Percentiles rank a stretch among this genome's conserved stretches.
Conservation (phyloP, 208 protist species). For the Vickermania ingenoplastis region DNA sequence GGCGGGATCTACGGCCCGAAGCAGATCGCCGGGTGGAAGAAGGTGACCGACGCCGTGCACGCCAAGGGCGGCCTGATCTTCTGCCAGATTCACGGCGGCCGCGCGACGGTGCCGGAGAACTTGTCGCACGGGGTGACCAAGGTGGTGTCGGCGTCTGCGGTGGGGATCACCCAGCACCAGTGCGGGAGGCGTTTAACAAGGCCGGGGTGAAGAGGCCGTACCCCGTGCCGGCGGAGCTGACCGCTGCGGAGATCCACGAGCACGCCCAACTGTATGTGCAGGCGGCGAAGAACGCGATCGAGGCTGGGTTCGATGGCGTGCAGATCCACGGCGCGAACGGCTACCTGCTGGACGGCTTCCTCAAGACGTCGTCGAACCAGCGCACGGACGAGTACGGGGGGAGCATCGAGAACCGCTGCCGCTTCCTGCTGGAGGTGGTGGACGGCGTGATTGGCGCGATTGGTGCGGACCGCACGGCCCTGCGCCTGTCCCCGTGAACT, state of each 20-base stretch:
- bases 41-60: constrained; percentile 65
- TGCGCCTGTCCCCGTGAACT: constrained; percentile 54
- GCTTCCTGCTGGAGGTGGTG: constrained; percentile 66
- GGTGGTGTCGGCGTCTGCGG: constrained; percentile 13
- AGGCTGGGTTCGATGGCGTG: constrained; percentile 85
- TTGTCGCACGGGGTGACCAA: constrained; percentile 13
- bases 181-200: constrained; percentile 4
- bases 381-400: constrained; percentile 86
- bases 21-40: constrained; percentile 53
- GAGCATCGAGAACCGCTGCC: constrained; percentile 56
- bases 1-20: constrained; percentile 46
- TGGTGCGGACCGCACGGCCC: constrained; percentile 23
- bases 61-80: constrained; percentile 48
- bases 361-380: constrained; percentile 57
- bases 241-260: constrained; percentile 44
- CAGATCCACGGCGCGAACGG: constrained; percentile 86
- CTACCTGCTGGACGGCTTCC: constrained; percentile 86
- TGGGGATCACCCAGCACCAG: constrained; percentile 19
- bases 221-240: constrained; percentile 28
- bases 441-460: constrained; percentile 33
- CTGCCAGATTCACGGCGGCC: constrained; percentile 47
- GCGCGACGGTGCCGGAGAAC: constrained; percentile 24
- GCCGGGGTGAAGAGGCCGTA: constrained; percentile 17
- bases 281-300: constrained; percentile 51
- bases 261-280: constrained; percentile 44